phyloP scores from a whole-genome alignment of 805 yeast genomes.

The Cyberlindnera amylophila region DNA sequence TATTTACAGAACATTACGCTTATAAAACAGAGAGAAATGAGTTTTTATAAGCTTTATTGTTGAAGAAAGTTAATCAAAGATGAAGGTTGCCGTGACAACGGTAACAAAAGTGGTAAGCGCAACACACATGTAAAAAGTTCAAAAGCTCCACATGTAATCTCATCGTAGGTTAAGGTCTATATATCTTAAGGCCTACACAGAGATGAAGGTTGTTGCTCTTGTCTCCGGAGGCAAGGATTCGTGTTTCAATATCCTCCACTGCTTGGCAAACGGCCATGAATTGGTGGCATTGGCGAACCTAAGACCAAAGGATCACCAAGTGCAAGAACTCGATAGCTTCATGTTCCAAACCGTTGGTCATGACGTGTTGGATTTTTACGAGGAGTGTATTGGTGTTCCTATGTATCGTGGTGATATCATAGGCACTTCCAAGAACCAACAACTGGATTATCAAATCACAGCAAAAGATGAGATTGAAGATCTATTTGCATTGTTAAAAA shows the following conservation, averaged over 20 bases:
- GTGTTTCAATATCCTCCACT: constrained; percentile 82
- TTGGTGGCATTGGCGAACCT: constrained; percentile 82
- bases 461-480: constrained; percentile 86
- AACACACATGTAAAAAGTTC: not conserved
- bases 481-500: constrained; percentile 48
- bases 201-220: constrained; percentile 88
- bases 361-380: constrained; percentile 62
- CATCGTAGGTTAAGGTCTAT: too few species aligned
- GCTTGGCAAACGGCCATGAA: constrained; percentile 82
- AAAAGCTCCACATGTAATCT: too few species aligned
- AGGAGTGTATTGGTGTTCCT: constrained; percentile 74
- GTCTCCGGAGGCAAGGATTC: constrained; percentile 97
- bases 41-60: too few species aligned
- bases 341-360: constrained; percentile 99
- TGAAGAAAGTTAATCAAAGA: too few species aligned
- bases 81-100: too few species aligned
- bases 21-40: too few species aligned
- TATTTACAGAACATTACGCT: too few species aligned
- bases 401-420: constrained; percentile 63
- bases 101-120: not conserved
- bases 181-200: too few species aligned
- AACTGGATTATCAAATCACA: constrained; percentile 66
- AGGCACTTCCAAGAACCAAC: constrained; percentile 61
- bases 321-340: constrained; percentile 83
- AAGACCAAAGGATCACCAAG: constrained; percentile 49